Evolutionary conservation across 208 protist species (phyloP).

Genomic region (Lotmaria passim): DNA sequence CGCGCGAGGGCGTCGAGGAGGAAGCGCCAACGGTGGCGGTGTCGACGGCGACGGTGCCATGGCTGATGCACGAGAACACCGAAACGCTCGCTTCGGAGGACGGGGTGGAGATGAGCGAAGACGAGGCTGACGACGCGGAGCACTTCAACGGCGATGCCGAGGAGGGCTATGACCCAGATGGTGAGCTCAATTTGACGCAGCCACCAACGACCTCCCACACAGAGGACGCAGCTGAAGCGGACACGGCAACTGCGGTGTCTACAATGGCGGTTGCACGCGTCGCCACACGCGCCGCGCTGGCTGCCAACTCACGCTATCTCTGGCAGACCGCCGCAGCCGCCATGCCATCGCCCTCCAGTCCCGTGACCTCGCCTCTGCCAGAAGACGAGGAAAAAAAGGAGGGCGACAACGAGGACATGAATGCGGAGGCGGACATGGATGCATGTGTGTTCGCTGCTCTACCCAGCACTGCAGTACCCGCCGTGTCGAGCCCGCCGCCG

Average conservation of each 20-base stretch:
- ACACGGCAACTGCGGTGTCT: background rate
- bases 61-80: constrained; percentile 1
- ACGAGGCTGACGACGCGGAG: background rate
- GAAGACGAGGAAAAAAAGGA: constrained; percentile 20
- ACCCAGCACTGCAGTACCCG: background rate
- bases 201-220: background rate
- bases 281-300: constrained; percentile 1
- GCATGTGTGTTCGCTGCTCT: background rate
- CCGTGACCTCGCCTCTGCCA: constrained; percentile 10
- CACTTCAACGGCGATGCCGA: background rate
- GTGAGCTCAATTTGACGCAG: background rate
- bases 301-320: constrained; percentile 15
- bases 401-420: too few relatives aligned
- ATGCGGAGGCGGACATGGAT: background rate
- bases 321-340: constrained; percentile 30
- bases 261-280: background rate
- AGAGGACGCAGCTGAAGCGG: background rate
- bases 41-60: constrained; percentile 7
- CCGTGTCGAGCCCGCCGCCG: background rate
- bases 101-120: constrained; percentile 2
- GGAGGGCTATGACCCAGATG: background rate
- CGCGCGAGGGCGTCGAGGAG: background rate
- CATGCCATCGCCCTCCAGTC: constrained; percentile 35
- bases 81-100: background rate
- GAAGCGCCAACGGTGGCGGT: background rate